A percentile compares a stretch with the other conserved stretches of the same genome.
These are phyloP conservation scores for Diplodia seriata DNA, from an alignment of 2,329 filamentous ascomycete species.

Conservation along the genomic window DNA sequence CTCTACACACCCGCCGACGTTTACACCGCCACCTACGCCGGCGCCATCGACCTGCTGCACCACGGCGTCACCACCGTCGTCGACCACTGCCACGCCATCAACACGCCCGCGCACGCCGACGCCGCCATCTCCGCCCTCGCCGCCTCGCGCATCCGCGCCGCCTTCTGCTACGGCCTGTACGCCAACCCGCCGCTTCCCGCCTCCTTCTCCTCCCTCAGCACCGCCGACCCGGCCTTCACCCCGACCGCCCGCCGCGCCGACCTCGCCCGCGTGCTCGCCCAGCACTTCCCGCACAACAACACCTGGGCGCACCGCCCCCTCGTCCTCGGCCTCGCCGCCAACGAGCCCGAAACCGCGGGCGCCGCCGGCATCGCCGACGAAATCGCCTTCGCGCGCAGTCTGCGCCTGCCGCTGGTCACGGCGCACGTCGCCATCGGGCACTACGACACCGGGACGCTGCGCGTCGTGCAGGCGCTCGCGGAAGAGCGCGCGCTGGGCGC, in stretches of 20 bases:
- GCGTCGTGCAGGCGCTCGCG: background rate
- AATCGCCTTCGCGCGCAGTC: background rate
- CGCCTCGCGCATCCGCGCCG: slow-evolving; percentile 6
- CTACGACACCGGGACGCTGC: background rate
- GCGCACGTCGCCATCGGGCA: slow-evolving; percentile 21
- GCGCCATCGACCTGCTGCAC: background rate
- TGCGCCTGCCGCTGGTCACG: background rate
- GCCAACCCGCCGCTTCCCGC: background rate
- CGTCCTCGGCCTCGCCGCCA: background rate
- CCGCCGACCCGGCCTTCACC: background rate
- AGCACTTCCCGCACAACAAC: background rate
- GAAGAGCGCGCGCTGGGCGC: background rate
- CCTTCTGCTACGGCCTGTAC: slow-evolving; percentile 18
- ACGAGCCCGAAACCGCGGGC: background rate
- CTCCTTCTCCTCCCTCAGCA: background rate
- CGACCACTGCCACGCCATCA: slow-evolving; percentile 12
- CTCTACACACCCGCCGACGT: background rate
- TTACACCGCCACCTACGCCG: background rate
- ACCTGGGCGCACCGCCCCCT: background rate
- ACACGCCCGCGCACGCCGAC: slow-evolving; percentile 13
- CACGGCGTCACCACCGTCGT: slow-evolving; percentile 9
- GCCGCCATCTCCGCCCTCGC: slow-evolving; percentile 3
- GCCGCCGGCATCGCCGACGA: background rate
- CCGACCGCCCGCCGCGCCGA: slow-evolving; percentile 19
- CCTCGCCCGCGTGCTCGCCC: background rate